Base-by-base conservation (phyloP, 1,284 basidiomycete genomes). In the Tausonia pullulans region DNA sequence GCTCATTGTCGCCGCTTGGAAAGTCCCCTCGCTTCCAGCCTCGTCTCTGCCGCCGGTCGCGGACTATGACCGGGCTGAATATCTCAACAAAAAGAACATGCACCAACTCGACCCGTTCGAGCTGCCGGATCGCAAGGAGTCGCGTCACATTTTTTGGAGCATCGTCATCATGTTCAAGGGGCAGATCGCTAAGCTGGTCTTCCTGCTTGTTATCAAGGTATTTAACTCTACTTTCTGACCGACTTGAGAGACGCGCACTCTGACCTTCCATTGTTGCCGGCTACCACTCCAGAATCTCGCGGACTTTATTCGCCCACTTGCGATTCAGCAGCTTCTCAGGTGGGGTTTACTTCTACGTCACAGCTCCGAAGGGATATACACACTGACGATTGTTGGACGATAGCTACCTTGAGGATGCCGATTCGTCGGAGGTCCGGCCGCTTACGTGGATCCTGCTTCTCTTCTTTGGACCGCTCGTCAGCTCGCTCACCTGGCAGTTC, bases 401-500 rank as follows among this genome's bases (percentile, higher is more conserved):
- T n/a, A 40, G 8, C n/a, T 55, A 55, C 53, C 13, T 55, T 14
- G 53, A 55, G 53, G 43, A 55, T 13, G 39, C 53, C 16, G 6
- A 13, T 41, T 55, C n/a, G n/a, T 14, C 46, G 14, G 39, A 50
- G 49, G 9, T 82, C 52, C 72, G 76, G 11, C 81, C 82, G 0
- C 80, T 76, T 81, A 80, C 87, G 27, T 88, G 87, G 86, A 80
- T 87, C 49, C 56, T 75, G 2, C 77, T 80, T 71, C 78, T 88
- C 8, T 83, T 86, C 72, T 27, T 84, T 2, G 85, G 83, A 9
- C 84, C 84, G 2, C 70, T 81, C 4, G 11, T 76, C 16, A 69
- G 67, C 5, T 70, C 72, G 46, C 60, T 74, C 49, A 63, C 70
- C 2, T 72, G 76, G 55, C 73, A 78, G 54, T 74, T 70, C 67